Conservation (phyloP, 495 filamentous ascomycete genomes). For the Daldinia concentrica region DNA sequence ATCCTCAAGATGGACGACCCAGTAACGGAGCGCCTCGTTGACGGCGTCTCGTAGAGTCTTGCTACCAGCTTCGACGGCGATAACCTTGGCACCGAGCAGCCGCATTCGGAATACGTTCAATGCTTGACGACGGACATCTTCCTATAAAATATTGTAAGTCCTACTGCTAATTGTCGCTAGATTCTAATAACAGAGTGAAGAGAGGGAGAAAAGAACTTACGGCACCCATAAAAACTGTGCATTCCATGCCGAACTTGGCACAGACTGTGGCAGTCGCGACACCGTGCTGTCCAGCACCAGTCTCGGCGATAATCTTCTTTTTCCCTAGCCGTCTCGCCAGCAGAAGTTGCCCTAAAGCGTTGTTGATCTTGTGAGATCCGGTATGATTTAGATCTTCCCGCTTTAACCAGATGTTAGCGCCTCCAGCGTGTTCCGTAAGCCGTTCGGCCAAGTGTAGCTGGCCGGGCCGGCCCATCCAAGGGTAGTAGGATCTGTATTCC, state of each 20-base stretch:
- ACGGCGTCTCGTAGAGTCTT: slow-evolving; percentile 92
- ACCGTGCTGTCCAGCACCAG: slow-evolving; percentile 95
- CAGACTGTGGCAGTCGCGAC: slow-evolving; percentile 96
- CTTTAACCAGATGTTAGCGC: slow-evolving; percentile 95
- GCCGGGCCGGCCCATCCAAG: slow-evolving; percentile 95
- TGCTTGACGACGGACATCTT: slow-evolving; percentile 91
- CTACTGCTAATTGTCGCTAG: not conserved
- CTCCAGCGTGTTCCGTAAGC: slow-evolving; percentile 86
- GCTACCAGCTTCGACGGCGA: slow-evolving; percentile 86
- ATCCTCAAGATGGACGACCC: slow-evolving; percentile 85
- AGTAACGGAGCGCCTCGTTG: slow-evolving; percentile 90
- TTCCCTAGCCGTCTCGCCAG: slow-evolving; percentile 85
- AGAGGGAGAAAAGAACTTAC: slow-evolving; percentile 45
- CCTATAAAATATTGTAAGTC: slow-evolving; percentile 51
- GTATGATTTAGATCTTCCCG: slow-evolving; percentile 92
- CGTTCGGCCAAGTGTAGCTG: slow-evolving; percentile 89
- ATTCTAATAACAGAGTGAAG: no score
- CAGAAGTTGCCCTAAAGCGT: slow-evolving; percentile 88
- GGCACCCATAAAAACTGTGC: slow-evolving; percentile 94
- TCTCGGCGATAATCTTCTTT: slow-evolving; percentile 94
- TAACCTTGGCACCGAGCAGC: slow-evolving; percentile 87
- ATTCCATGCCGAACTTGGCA: slow-evolving; percentile 95
- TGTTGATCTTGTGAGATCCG: slow-evolving; percentile 96
- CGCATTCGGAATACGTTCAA: slow-evolving; percentile 97
- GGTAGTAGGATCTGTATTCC: slow-evolving; percentile 95